Evolutionary conservation across 306 rosid genomes (phyloP).

Genomic region (Cucurbita pepo): DNA sequence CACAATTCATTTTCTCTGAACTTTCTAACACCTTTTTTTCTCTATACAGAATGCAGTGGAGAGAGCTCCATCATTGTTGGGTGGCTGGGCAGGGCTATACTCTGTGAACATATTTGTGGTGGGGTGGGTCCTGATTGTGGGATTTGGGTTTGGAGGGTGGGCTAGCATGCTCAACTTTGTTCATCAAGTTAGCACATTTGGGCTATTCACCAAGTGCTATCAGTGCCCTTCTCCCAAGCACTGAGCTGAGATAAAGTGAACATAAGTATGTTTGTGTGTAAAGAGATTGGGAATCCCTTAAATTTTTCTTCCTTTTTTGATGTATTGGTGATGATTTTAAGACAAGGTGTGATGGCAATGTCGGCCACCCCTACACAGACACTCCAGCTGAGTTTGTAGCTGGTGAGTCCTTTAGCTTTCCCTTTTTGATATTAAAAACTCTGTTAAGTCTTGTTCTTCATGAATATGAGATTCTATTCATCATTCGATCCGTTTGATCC

Average conservation of each 20-base stretch:
- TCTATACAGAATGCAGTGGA: conserved; percentile 73
- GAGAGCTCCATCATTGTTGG: conserved; percentile 64
- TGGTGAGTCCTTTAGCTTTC: conserved; percentile 27
- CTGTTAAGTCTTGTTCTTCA: neutral
- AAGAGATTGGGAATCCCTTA: conserved; percentile 49
- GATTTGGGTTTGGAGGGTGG: conserved; percentile 98
- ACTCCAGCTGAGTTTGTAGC: conserved; percentile 19
- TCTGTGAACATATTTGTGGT: conserved; percentile 67
- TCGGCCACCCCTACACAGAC: conserved; percentile 58
- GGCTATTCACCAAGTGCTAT: conserved; percentile 74
- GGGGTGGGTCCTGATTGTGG: conserved; percentile 79
- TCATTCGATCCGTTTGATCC: no score
- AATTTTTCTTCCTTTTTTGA: neutral
- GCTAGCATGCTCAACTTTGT: conserved; percentile 88
- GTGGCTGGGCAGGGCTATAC: conserved; percentile 83
- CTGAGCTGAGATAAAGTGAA: conserved; percentile 13
- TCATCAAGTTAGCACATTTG: conserved; percentile 61
- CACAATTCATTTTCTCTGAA: neutral
- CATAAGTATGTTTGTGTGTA: conserved; percentile 45
- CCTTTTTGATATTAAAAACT: neutral
- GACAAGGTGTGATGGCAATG: conserved; percentile 59
- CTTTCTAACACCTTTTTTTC: neutral
- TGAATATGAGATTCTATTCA: conserved; percentile 2
- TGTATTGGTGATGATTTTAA: conserved; percentile 34
- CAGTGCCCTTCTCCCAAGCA: conserved; percentile 87